Conservation (phyloP, 2,329 filamentous ascomycete species). For the Seiridium unicorne region DNA sequence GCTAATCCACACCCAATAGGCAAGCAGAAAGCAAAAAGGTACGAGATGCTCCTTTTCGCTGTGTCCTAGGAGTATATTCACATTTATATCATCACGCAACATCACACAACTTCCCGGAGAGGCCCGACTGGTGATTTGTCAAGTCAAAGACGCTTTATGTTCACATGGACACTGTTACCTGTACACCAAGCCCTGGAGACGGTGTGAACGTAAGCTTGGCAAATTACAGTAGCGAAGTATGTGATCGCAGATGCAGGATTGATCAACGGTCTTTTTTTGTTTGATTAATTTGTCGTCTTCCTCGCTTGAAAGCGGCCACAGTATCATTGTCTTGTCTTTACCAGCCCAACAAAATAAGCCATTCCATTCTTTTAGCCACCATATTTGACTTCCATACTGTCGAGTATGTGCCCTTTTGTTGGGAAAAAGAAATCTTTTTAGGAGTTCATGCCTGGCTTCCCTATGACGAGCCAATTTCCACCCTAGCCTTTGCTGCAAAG, state of each 20-base stretch:
- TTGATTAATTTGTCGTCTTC: conserved; percentile 21
- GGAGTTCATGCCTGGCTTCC: conserved; percentile 27
- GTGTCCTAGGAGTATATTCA: too few relatives aligned
- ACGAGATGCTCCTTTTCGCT: too few relatives aligned
- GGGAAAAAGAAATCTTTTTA: conserved; percentile 31
- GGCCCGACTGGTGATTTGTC: too few relatives aligned
- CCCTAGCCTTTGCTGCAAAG: conserved; percentile 20
- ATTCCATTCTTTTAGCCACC: conserved; percentile 23
- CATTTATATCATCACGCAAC: too few relatives aligned
- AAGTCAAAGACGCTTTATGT: too few relatives aligned
- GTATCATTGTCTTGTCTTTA: conserved; percentile 17
- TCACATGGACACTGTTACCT: too few relatives aligned
- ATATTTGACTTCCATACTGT: conserved; percentile 16
- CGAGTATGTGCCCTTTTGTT: conserved; percentile 19
- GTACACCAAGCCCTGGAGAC: too few relatives aligned
- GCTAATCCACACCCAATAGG: too few relatives aligned
- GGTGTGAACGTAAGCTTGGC: too few relatives aligned
- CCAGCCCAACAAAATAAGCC: conserved; percentile 21
- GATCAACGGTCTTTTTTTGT: conserved; percentile 20
- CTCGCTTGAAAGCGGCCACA: conserved; percentile 20
- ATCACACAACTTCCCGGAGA: too few relatives aligned
- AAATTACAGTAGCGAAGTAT: background rate
- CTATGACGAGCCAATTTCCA: conserved; percentile 24
- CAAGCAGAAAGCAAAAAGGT: too few relatives aligned
- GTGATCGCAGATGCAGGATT: background rate